These are phyloP conservation scores for Quercus robur DNA, from an alignment of 306 rosid genomes.

Conservation along the genomic window DNA sequence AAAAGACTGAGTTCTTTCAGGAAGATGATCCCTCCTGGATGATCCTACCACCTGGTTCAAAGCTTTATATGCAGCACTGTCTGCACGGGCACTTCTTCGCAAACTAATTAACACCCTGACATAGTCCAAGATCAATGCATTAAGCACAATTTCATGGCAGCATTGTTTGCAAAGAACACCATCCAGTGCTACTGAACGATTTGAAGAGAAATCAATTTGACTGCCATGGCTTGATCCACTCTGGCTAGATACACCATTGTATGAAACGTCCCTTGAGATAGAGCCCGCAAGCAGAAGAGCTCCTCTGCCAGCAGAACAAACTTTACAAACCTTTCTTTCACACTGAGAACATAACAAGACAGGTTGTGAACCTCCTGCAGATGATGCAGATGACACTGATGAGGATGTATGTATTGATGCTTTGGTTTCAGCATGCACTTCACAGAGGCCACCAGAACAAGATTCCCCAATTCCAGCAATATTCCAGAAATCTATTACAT, in stretches of 20 bases:
- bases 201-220: conserved; percentile 61
- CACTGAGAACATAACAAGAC: conserved; percentile 78
- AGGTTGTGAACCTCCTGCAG: conserved; percentile 42
- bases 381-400: conserved; percentile 33
- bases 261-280: conserved; percentile 55
- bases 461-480: conserved; percentile 60
- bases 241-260: conserved; percentile 59
- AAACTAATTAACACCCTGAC: conserved; percentile 73
- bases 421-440: conserved; percentile 72
- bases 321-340: conserved; percentile 81
- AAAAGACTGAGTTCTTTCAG: conserved; percentile 35
- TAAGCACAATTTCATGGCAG: conserved; percentile 69
- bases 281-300: conserved; percentile 67
- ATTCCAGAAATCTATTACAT: conserved; percentile 88
- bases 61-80: conserved; percentile 65
- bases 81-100: conserved; percentile 70
- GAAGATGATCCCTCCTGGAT: conserved; percentile 43
- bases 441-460: conserved; percentile 78
- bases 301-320: conserved; percentile 96
- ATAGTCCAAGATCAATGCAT: conserved; percentile 84
- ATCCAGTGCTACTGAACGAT: conserved; percentile 61
- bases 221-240: conserved; percentile 52
- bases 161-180: conserved; percentile 77
- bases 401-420: conserved; percentile 28
- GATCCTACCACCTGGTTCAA: conserved; percentile 68